Evolutionary conservation across 345 rosid species (phyloP), one percentile per base, ranked within the genome.

Genomic region (Brassica rapa): DNA sequence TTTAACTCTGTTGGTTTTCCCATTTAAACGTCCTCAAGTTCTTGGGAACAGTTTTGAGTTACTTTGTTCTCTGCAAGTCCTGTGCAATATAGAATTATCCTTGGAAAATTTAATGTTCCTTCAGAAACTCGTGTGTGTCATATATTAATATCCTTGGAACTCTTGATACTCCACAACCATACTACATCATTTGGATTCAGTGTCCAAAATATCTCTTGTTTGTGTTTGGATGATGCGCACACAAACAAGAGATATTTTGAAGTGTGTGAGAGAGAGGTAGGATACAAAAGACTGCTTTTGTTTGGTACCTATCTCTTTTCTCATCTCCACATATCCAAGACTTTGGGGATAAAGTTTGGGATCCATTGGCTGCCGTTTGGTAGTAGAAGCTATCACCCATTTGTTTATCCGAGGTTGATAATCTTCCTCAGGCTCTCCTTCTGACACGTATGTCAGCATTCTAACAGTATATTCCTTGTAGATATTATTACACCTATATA

Each of bases 341-440:
- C 56, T 12, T 80, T 55, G 83, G 73, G 82, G 77, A 74, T 80
- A 80, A 74, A 80, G 75, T 3, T 35, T 70, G 75, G 11, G 32
- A 73, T 74, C 71, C 71, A 75, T 39, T 56, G 74, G 79, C 25
- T 74, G 82, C 85, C 83, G 86, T 85, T 71, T 85, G 86, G 92
- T 70, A 25, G 62, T 30, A 71, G 77, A 80, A 72, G 79, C 32
- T 41, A 82, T 87, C 97, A 86, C 93, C 60, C 92, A 66, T 84
- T 83, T 67, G 85, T 85, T 82, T 88, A 90, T 90, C 96, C 87
- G 5, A 81, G 88, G 82, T 80, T 69, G 92, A 90, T 93, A 86
- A 87, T 82, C 80, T 84, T 80, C 79, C 65, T 60, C 39, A 61
- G 90, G 96, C 77, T 84, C 76, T 51, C 71, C 75, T 80, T 57